Base-by-base conservation (phyloP, 441 rosid genomes). In the Bocquillonia castaneifolia region DNA sequence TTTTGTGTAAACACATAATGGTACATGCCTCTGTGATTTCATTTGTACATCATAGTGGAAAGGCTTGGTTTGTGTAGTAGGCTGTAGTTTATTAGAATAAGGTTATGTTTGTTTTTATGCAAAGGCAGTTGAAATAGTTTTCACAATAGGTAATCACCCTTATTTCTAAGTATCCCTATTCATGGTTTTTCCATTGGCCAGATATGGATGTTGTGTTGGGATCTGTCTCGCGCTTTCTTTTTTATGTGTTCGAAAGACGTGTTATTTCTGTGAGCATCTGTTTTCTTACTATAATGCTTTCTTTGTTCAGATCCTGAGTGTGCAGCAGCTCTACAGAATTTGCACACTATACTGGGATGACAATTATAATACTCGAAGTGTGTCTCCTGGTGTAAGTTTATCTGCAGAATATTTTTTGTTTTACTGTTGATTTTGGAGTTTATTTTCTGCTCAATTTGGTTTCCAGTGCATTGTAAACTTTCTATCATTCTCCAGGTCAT, bases 261-360 rank as follows among this genome's bases (percentile, higher is more conserved):
- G 62, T 29, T 7, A 9, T 28, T 44, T 63, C 6, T 12, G 14
- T 14, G 3, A 7, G 37, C 14, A 36, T 66, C 60, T 17, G n/a
- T 47, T 70, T 40, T 37, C 25, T 69, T 6, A 50, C 52, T 62
- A 45, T 59, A 64, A 61, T 66, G 63, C 18, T 74, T 66, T 69
- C 26, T 74, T 71, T 82, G 54, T 66, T 80, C 87, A 91, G 99
- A 85, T 93, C 80, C 85, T 96, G 73, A 91, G 99, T 56, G 98
- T 96, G 51, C 99, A 96, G 82, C 99, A 91, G 80, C 85, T 96
- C 50, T 96, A 93, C 72, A 89, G 98, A 85, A 91, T 93, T 70
- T 93, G 99, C 73, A 87, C 99, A 31, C 72, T 93, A 25, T 93
- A 96, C 73, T 87, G 94, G 96, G 99, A 96, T 58, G 98, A 96